Conservation (phyloP, 345 rosid species). For the Syzygium jambos region DNA sequence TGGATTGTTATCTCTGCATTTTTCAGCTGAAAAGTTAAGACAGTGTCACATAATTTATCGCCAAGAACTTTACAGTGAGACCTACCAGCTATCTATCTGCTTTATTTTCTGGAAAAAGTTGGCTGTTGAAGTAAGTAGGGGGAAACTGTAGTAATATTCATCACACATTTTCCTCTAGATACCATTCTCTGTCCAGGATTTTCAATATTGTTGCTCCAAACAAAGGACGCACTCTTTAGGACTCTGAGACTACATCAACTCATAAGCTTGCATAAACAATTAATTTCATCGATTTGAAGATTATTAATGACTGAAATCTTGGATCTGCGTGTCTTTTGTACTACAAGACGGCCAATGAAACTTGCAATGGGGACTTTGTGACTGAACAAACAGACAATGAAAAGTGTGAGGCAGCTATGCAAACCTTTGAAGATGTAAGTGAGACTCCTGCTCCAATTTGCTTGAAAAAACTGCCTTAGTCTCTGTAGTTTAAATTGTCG, state of each 20-base stretch:
- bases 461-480: not conserved
- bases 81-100: not conserved
- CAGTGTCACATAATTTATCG: not conserved
- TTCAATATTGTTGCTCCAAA: not conserved
- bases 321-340: not conserved
- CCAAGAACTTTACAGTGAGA: not conserved
- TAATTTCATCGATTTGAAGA: not conserved
- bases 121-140: not conserved
- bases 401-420: constrained; percentile 9
- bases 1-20: not conserved
- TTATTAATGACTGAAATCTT: not conserved
- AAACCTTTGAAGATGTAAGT: constrained; percentile 13
- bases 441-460: not conserved
- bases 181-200: not conserved
- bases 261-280: not conserved
- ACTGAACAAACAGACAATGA: constrained; percentile 11
- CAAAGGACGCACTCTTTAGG: not conserved
- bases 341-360: not conserved
- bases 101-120: not conserved
- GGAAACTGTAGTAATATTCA: not conserved
- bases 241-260: not conserved
- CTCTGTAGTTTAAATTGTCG: not conserved
- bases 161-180: not conserved
- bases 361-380: constrained; percentile 16
- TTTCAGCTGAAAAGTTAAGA: not conserved